Conservation (phyloP, 352 stramenopile species). For the Pythium sukuiense region DNA sequence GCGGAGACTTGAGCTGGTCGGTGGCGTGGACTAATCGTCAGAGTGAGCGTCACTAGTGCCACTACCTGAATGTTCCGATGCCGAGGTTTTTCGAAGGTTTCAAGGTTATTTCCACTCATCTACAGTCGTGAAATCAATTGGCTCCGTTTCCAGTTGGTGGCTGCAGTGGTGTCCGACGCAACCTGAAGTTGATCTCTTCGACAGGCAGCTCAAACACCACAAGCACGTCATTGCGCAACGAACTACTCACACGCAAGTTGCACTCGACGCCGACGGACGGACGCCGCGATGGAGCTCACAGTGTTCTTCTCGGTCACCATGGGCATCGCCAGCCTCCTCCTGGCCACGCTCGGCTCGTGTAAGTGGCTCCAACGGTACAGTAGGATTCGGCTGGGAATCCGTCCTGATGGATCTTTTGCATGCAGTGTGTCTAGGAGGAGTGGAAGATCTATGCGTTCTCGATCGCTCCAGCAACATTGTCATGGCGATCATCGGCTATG, state of each 20-base stretch:
- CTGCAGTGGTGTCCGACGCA: neutral
- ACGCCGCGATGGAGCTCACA: constrained; percentile 46
- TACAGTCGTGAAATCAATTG: neutral
- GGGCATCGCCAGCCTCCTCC: constrained; percentile 39
- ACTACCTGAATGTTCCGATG: neutral
- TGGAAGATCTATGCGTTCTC: constrained; percentile 41
- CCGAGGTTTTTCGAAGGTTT: constrained; percentile 6
- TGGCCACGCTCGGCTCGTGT: constrained; percentile 49
- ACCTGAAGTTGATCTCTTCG: neutral
- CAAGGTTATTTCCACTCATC: neutral
- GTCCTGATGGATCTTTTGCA: neutral
- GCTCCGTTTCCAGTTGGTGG: neutral
- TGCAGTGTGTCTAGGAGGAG: constrained; percentile 37
- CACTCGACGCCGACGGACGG: neutral
- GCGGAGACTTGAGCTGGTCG: neutral
- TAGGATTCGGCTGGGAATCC: neutral
- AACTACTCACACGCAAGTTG: neutral
- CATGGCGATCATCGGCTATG: constrained; percentile 54
- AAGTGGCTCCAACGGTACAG: neutral
- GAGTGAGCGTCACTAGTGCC: constrained; percentile 10
- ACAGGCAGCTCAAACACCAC: neutral
- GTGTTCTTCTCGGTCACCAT: constrained; percentile 54
- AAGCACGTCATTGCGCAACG: neutral
- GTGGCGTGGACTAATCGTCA: constrained; percentile 6
- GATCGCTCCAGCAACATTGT: constrained; percentile 51